phyloP scores from a whole-genome alignment of 139 green algal species.

The Chlamydomonas eustigma region DNA sequence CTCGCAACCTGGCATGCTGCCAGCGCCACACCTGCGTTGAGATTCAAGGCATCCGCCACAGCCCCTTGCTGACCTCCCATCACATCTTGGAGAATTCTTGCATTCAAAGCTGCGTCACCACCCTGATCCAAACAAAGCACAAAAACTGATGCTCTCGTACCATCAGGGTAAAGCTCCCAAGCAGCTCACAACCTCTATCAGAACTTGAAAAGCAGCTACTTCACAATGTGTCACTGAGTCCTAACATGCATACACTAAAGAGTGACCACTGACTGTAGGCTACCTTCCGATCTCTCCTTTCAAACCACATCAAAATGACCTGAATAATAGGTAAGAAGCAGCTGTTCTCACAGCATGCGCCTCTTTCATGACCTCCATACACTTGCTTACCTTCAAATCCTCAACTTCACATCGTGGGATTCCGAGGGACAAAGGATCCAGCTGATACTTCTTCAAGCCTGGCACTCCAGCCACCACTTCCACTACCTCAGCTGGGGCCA shows the following conservation, averaged over 20 bases:
- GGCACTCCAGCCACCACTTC: constrained; percentile 62
- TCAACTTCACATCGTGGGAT: constrained; percentile 85
- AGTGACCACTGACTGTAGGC: too few species aligned
- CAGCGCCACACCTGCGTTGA: constrained; percentile 91
- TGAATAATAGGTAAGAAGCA: too few species aligned
- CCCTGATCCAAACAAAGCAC: constrained; percentile 37
- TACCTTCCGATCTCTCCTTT: too few species aligned
- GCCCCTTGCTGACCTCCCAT: constrained; percentile 77
- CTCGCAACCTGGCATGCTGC: constrained; percentile 66
- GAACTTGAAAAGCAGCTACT: too few species aligned
- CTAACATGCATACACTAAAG: too few species aligned
- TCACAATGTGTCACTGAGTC: too few species aligned
- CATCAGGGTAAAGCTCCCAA: too few species aligned
- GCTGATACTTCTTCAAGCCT: constrained; percentile 33
- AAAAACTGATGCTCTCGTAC: background rate
- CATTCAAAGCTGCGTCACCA: constrained; percentile 86
- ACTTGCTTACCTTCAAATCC: constrained; percentile 75
- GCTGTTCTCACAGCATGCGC: too few species aligned
- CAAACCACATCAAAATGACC: too few species aligned
- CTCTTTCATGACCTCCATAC: too few species aligned
- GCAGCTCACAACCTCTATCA: too few species aligned
- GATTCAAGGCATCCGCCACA: constrained; percentile 88
- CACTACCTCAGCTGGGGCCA: constrained; percentile 87
- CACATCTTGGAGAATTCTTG: constrained; percentile 79
- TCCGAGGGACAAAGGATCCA: constrained; percentile 81